A percentile compares a stretch with the other conserved stretches of the same genome.
These are phyloP conservation scores for Fusarium nelsonii DNA, from an alignment of 2,329 filamentous ascomycete species.

Conservation along the genomic window DNA sequence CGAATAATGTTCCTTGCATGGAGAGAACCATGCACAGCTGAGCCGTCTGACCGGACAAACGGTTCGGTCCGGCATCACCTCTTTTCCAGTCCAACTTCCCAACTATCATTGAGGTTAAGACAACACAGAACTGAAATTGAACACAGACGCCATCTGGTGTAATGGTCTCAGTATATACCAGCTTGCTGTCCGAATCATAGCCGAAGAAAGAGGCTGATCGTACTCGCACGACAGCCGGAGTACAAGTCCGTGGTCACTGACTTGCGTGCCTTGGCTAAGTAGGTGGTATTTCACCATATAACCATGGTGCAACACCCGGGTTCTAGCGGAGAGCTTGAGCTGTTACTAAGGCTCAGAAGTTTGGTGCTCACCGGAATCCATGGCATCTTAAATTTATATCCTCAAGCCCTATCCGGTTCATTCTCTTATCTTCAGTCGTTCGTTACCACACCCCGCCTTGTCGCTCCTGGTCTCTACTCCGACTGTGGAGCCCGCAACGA, in stretches of 20 bases:
- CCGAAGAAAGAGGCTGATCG: conserved; percentile 38
- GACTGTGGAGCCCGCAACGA: conserved; percentile 38
- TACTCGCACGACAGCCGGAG: conserved; percentile 43
- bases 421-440: conserved; percentile 44
- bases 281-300: conserved; percentile 34
- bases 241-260: conserved; percentile 29
- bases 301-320: conserved; percentile 22
- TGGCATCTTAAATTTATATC: conserved; percentile 22
- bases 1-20: conserved; percentile 9
- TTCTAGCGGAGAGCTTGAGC: conserved; percentile 15
- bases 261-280: conserved; percentile 12
- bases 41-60: conserved; percentile 3
- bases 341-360: conserved; percentile 19
- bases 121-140: conserved; percentile 26
- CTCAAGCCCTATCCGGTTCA: conserved; percentile 30
- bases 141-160: conserved; percentile 40
- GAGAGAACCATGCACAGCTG: conserved; percentile 6
- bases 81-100: not conserved
- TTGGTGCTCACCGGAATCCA: conserved; percentile 4
- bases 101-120: conserved; percentile 12
- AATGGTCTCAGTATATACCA: conserved; percentile 42
- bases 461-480: conserved; percentile 24
- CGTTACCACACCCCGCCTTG: conserved; percentile 26
- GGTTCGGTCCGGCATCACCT: conserved; percentile 1
- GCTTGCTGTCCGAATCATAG: conserved; percentile 40